phyloP scores from a whole-genome alignment of 2,329 filamentous ascomycete genomes.

The Lachnellula suecica region DNA sequence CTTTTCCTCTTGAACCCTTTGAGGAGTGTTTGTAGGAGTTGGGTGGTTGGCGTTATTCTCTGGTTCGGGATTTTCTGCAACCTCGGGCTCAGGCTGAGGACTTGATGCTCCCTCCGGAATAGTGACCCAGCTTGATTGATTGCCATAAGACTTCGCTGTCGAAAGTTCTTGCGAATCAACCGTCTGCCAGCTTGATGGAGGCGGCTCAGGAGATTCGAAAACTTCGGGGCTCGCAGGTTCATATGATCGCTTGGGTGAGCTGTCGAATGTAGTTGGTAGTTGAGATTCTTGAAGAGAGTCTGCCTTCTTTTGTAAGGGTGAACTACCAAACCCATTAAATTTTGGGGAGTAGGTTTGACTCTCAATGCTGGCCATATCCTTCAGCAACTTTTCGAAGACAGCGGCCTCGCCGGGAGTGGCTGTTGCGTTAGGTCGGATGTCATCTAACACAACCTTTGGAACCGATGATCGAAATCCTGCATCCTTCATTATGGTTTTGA shows the following conservation, averaged over 20 bases:
- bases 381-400: constrained; percentile 21
- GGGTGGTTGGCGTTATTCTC: not conserved
- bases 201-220: constrained; percentile 3
- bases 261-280: not conserved
- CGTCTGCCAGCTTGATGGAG: not conserved
- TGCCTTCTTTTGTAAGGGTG: constrained; percentile 14
- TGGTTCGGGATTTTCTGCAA: not conserved
- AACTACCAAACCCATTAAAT: constrained; percentile 33
- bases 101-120: constrained; percentile 4
- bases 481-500: constrained; percentile 45
- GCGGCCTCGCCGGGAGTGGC: constrained; percentile 24
- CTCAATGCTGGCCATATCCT: constrained; percentile 23
- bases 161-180: constrained; percentile 6
- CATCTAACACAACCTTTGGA: constrained; percentile 37
- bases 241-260: too few relatives aligned
- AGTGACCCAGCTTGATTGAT: constrained; percentile 11
- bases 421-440: constrained; percentile 26
- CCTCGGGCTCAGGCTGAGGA: not conserved
- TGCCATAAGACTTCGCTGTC: constrained; percentile 5
- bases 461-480: constrained; percentile 47
- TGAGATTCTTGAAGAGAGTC: constrained; percentile 4
- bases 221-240: not conserved
- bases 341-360: constrained; percentile 28
- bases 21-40: not conserved
- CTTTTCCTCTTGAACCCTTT: not conserved